Percentiles rank a stretch among this genome's conserved stretches.
These are phyloP conservation scores for Pseudogymnoascus sp. DNA, from an alignment of 2,329 filamentous ascomycete species.

Conservation along the genomic window DNA sequence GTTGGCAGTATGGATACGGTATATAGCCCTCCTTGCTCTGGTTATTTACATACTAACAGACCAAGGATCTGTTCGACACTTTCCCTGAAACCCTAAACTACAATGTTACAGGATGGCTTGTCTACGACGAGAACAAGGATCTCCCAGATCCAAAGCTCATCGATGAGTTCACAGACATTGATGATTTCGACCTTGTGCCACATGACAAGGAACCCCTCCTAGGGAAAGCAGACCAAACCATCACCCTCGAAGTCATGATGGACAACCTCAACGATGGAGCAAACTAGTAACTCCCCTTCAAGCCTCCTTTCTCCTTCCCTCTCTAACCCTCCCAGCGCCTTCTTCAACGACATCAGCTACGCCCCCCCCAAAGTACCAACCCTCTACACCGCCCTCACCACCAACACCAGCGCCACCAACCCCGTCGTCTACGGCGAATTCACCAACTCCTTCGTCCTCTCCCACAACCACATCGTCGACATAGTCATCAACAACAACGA, in stretches of 20 bases:
- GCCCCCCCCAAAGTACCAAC: slow-evolving; percentile 56
- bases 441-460: slow-evolving; percentile 60
- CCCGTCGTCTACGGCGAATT: slow-evolving; percentile 56
- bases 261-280: slow-evolving; percentile 59
- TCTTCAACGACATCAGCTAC: slow-evolving; percentile 58
- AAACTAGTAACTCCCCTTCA: slow-evolving; percentile 45
- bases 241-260: slow-evolving; percentile 59
- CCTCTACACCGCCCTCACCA: slow-evolving; percentile 56
- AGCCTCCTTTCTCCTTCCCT: background rate
- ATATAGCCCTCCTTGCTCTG: background rate
- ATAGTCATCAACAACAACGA: slow-evolving; percentile 74
- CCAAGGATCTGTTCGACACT: slow-evolving; percentile 51
- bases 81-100: slow-evolving; percentile 61
- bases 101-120: slow-evolving; percentile 58
- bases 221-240: slow-evolving; percentile 51
- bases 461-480: slow-evolving; percentile 60
- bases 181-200: slow-evolving; percentile 66
- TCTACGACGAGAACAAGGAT: slow-evolving; percentile 42
- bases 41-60: slow-evolving; percentile 21
- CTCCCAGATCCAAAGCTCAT: slow-evolving; percentile 46
- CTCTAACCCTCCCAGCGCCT: slow-evolving; percentile 31
- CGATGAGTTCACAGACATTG: slow-evolving; percentile 57
- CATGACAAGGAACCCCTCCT: slow-evolving; percentile 55
- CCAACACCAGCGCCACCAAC: slow-evolving; percentile 45
- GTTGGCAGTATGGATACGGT: slow-evolving; percentile 59